Percentiles rank a stretch among this genome's conserved stretches.
These are phyloP conservation scores for Salvia splendens DNA, from an alignment of 257 asterid genomes.

Conservation along the genomic window DNA sequence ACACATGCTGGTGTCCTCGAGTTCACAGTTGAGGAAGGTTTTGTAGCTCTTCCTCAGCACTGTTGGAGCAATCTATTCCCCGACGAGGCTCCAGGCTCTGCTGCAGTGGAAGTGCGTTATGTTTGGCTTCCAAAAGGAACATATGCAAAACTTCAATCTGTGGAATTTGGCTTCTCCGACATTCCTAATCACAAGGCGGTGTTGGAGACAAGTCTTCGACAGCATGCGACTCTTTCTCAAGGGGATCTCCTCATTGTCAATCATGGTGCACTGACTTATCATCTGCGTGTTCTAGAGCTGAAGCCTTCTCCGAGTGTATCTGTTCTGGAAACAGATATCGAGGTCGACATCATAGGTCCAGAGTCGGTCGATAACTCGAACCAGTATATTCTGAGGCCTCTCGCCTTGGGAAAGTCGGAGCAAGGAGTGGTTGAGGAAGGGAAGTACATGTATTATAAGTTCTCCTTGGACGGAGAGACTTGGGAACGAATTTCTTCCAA, in stretches of 20 bases:
- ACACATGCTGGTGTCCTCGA: constrained; percentile 97
- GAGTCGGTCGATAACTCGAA: constrained; percentile 53
- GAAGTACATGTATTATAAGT: constrained; percentile 71
- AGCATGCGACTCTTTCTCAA: constrained; percentile 90
- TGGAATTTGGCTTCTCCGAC: constrained; percentile 80
- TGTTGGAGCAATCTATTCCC: constrained; percentile 83
- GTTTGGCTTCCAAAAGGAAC: constrained; percentile 93
- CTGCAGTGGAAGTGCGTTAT: constrained; percentile 73
- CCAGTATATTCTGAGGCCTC: constrained; percentile 61
- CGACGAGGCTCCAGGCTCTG: constrained; percentile 42
- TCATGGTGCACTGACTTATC: constrained; percentile 73
- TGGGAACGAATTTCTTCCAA: constrained; percentile 58
- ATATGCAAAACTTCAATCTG: constrained; percentile 83
- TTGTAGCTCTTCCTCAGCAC: constrained; percentile 76
- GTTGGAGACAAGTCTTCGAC: constrained; percentile 92
- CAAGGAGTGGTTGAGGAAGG: constrained; percentile 72
- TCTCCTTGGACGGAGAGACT: constrained; percentile 52
- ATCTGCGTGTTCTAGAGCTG: constrained; percentile 77
- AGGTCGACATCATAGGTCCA: constrained; percentile 79
- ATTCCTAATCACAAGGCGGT: constrained; percentile 99
- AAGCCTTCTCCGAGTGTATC: constrained; percentile 82
- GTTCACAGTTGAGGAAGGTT: constrained; percentile 84
- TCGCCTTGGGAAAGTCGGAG: constrained; percentile 68
- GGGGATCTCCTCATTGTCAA: constrained; percentile 70
- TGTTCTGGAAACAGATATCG: constrained; percentile 94